A percentile compares a stretch with the other conserved stretches of the same genome.
phyloP scores from a whole-genome alignment of 73 alveolate genomes.

The Symbiodinium natans region DNA sequence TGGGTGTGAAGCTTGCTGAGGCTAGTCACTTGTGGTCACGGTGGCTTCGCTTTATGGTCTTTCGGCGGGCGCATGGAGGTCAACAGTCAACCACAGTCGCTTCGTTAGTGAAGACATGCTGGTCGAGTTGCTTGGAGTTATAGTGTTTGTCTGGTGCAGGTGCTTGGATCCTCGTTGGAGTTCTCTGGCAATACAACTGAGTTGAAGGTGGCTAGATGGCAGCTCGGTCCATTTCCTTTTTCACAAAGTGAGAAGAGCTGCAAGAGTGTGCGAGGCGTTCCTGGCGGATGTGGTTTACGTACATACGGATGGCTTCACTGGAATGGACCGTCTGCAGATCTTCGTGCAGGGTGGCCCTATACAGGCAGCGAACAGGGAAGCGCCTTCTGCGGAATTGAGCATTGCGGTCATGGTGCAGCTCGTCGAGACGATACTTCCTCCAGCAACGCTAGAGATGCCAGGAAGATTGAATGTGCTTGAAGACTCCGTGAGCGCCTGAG shows the following conservation, averaged over 20 bases:
- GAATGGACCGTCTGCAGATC: conserved; percentile 66
- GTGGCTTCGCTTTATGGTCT: conserved; percentile 64
- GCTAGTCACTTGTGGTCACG: conserved; percentile 44
- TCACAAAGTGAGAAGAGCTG: too few species aligned
- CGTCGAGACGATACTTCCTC: conserved; percentile 1
- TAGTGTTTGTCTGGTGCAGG: not conserved
- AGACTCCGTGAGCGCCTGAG: conserved; percentile 8
- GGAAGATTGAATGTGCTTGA: conserved; percentile 38
- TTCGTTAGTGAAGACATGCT: not conserved
- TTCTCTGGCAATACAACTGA: conserved; percentile 32
- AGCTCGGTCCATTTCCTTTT: too few species aligned
- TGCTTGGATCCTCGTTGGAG: conserved; percentile 20
- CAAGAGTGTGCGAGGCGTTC: not conserved
- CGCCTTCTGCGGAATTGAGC: conserved; percentile 2
- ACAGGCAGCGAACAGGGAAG: conserved; percentile 20
- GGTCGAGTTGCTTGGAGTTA: not conserved
- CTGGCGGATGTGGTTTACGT: conserved; percentile 51
- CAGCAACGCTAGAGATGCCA: conserved; percentile 5
- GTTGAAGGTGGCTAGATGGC: not conserved
- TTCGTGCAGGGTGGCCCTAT: conserved; percentile 45
- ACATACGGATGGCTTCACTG: conserved; percentile 60
- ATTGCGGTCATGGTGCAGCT: conserved; percentile 33
- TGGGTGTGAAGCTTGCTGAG: not conserved
- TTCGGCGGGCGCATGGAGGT: conserved; percentile 72
- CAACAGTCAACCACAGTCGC: too few species aligned